A percentile compares a stretch with the other conserved stretches of the same genome.
These are phyloP conservation scores for Grigorovia yakushimaensis DNA, from an alignment of 805 yeast species.

Conservation along the genomic window DNA sequence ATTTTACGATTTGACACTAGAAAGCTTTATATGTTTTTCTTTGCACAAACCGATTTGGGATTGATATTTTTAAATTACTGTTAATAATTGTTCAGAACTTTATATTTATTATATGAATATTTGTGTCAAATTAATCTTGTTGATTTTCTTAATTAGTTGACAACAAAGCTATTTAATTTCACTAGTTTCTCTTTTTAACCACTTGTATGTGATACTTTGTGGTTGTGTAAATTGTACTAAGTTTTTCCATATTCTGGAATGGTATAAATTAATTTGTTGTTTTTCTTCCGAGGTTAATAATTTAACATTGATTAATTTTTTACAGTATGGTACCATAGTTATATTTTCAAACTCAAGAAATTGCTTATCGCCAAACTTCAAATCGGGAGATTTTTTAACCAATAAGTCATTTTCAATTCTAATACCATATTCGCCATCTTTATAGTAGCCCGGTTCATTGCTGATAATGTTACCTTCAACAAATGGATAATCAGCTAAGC, in stretches of 20 bases:
- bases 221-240: constrained; percentile 43
- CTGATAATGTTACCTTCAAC: constrained; percentile 66
- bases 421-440: constrained; percentile 83
- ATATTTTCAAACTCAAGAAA: constrained; percentile 72
- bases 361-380: constrained; percentile 44
- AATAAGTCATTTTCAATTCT: constrained; percentile 80
- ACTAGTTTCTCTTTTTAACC: constrained; percentile 55
- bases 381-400: constrained; percentile 32
- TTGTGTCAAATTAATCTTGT: not conserved
- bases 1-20: no score
- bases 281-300: constrained; percentile 55
- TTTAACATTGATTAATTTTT: constrained; percentile 52
- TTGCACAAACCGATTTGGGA: no score
- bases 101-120: not conserved
- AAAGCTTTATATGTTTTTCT: no score
- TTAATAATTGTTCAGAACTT: no score
- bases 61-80: no score
- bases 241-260: constrained; percentile 44
- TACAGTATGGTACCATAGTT: constrained; percentile 79
- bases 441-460: constrained; percentile 92
- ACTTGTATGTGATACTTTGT: constrained; percentile 50
- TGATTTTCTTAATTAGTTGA: not conserved
- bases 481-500: constrained; percentile 42
- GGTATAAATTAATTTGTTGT: constrained; percentile 60
- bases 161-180: not conserved